Evolutionary conservation across 1,139 yeast species (phyloP), one percentile per base, ranked within the genome.

Genomic region (Trichomonascaceae sp.): DNA sequence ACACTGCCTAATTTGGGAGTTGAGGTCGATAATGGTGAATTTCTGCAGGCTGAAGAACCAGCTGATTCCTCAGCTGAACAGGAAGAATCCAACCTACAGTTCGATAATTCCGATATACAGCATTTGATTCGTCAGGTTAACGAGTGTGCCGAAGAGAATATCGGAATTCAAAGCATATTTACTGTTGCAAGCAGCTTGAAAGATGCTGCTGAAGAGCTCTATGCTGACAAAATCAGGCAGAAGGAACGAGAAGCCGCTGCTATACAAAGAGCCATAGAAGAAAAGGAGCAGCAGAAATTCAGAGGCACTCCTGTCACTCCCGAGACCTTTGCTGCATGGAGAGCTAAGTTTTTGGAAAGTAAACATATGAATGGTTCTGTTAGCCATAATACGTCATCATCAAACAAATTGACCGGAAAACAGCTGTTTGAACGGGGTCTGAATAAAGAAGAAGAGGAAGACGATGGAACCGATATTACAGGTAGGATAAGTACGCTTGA

Each of bases 371-470:
- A 38, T 20, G 38, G 19, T 15, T 24, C 49, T 13, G 24, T 24
- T 3, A 48, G 20, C 12, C 36, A 32, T 18, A 20, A 19, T 18
- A 47, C 30, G 8, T 18, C 48, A 9, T 47, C 47, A 6, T 17
- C 50, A 7, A 93, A 86, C 65, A 86, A 85, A 68, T 72, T 89
- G 64, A 84, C 96, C 0, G 99, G 99, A 18, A 79, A 82, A 62
- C 93, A 90, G 70, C 86, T 93, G 57, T 93, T 91, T 66, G 98
- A 90, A 66, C 80, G 79, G 66, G 98, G 98, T 50, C 78, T 90
- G 64, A 95, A 87, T 46, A 83, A 82, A 57, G 82, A 78, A 32
- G 83, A 73, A 8, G 87, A 81, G 49, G 80, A 71, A 47, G 75
- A 70, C 17, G 70, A 63, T n/a, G 60, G 58, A 13, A 30, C 30